A percentile compares a stretch with the other conserved stretches of the same genome.
phyloP scores from a whole-genome alignment of 352 stramenopile genomes.

The Globisporangium rhizosaccharum region DNA sequence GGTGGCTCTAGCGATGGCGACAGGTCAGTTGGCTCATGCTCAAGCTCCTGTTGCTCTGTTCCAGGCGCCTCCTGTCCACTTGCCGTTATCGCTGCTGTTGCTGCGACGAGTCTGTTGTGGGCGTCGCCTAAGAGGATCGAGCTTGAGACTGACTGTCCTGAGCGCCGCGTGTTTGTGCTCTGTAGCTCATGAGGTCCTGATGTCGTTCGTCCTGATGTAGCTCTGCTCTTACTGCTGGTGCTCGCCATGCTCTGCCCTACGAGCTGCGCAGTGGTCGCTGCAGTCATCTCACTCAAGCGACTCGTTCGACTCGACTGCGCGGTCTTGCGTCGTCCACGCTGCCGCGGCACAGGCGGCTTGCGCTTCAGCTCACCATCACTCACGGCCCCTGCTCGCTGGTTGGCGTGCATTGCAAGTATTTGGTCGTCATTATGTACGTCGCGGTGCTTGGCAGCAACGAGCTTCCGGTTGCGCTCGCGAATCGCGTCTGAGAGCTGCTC shows the following conservation, averaged over 20 bases:
- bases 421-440: too few species aligned
- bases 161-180: too few species aligned
- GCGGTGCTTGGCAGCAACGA: not conserved
- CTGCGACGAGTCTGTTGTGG: not conserved
- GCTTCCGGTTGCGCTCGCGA: conserved; percentile 41
- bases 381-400: not conserved
- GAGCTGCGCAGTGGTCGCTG: not conserved
- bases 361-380: not conserved
- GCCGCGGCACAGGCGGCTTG: not conserved
- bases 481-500: conserved; percentile 49
- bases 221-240: not conserved
- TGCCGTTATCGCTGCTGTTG: not conserved
- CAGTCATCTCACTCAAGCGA: not conserved
- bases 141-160: not conserved
- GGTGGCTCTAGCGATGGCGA: too few species aligned
- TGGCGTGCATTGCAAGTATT: too few species aligned
- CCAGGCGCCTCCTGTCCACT: not conserved
- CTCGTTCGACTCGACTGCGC: not conserved
- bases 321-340: not conserved
- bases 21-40: not conserved
- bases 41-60: not conserved
- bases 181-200: too few species aligned
- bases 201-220: not conserved
- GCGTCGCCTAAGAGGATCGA: not conserved
- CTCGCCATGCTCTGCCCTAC: not conserved